Conservation (phyloP, 2,329 filamentous ascomycete species). For the Microdochium paspali region DNA sequence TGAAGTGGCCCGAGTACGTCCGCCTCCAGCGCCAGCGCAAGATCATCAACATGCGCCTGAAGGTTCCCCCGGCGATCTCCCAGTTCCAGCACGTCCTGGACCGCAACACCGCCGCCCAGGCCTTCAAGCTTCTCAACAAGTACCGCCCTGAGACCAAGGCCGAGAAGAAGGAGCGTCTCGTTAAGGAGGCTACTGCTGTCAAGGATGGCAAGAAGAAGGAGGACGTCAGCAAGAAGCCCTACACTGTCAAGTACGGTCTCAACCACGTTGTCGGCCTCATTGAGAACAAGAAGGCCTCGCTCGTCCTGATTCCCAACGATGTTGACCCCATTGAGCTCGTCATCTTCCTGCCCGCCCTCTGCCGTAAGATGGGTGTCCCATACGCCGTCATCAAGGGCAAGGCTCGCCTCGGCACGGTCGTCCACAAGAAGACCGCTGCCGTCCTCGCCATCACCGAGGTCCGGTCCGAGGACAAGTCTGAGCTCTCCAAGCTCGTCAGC, state of each 20-base stretch:
- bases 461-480: slow-evolving; percentile 94
- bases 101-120: slow-evolving; percentile 92
- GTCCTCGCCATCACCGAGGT: slow-evolving; percentile 95
- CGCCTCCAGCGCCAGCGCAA: slow-evolving; percentile 89
- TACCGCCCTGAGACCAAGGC: slow-evolving; percentile 98
- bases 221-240: slow-evolving; percentile 99
- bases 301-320: slow-evolving; percentile 98
- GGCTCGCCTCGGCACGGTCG: slow-evolving; percentile 95
- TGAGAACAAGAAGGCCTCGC: slow-evolving; percentile 99
- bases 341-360: slow-evolving; percentile 96
- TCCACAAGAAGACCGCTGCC: slow-evolving; percentile 99
- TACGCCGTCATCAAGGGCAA: slow-evolving; percentile 99
- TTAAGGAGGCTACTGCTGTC: slow-evolving; percentile 96
- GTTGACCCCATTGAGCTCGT: slow-evolving; percentile 99
- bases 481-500: slow-evolving; percentile 92
- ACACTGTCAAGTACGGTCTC: slow-evolving; percentile 97
- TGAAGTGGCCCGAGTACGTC: slow-evolving; percentile 99
- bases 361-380: slow-evolving; percentile 99
- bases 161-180: slow-evolving; percentile 99
- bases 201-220: slow-evolving; percentile 99
- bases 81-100: slow-evolving; percentile 98
- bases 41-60: slow-evolving; percentile 96
- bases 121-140: slow-evolving; percentile 99
- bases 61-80: slow-evolving; percentile 93
- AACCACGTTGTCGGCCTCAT: slow-evolving; percentile 98